A percentile compares a stretch with the other conserved stretches of the same genome.
Conservation (phyloP, 768 basidiomycete genomes). For the Termitomyces sp. region DNA sequence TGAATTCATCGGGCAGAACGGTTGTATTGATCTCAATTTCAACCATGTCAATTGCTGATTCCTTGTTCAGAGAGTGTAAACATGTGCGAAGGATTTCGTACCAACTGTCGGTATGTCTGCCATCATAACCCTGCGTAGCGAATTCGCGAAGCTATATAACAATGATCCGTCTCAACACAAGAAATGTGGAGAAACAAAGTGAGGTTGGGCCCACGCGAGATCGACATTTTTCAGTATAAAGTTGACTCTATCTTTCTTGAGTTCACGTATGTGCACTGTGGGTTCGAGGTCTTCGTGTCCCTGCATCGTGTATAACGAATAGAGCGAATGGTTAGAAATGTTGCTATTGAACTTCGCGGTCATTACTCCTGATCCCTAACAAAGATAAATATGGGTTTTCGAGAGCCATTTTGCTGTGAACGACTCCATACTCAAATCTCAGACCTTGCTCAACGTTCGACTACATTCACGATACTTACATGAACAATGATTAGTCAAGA, state of each 20-base stretch:
- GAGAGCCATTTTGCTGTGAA: too few relatives aligned
- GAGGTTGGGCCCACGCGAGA: constrained; percentile 62
- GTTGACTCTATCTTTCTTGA: constrained; percentile 81
- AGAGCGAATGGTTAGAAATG: not conserved
- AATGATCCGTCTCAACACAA: constrained; percentile 7
- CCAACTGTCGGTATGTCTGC: constrained; percentile 96
- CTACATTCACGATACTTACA: too few relatives aligned
- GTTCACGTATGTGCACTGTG: constrained; percentile 74
- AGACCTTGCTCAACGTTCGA: too few relatives aligned
- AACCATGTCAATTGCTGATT: constrained; percentile 91
- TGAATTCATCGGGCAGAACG: constrained; percentile 94
- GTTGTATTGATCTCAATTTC: constrained; percentile 88
- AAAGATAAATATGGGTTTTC: not conserved
- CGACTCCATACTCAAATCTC: too few relatives aligned
- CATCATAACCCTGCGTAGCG: constrained; percentile 88
- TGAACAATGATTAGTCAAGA: too few relatives aligned
- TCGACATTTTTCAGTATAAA: constrained; percentile 97
- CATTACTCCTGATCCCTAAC: not conserved
- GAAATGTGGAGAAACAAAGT: not conserved
- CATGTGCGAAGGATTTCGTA: constrained; percentile 30
- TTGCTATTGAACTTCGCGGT: not conserved
- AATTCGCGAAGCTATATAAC: constrained; percentile 78
- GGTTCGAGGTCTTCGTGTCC: constrained; percentile 49
- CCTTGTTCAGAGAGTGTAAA: not conserved
- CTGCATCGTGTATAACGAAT: constrained; percentile 24